Base-by-base conservation (phyloP, 2,329 filamentous ascomycete genomes). In the Colletotrichum zoysiae region DNA sequence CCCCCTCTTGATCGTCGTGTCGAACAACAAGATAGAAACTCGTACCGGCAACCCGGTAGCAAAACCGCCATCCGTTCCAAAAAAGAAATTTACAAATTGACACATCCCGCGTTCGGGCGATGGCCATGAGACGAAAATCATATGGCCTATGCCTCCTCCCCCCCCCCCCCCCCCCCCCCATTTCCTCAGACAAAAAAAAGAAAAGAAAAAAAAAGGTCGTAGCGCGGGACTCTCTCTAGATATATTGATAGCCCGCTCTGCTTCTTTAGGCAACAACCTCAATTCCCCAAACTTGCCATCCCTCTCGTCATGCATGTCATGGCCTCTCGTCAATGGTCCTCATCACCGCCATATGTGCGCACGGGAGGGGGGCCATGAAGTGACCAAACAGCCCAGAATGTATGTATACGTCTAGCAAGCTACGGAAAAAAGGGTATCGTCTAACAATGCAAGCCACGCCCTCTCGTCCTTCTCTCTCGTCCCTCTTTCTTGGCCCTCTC, bases 351-450 rank as follows among this genome's bases (percentile, higher is more conserved):
- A 5, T 40, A 3, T 40, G 12, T 20, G 30, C 7, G 5, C 11
- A 7, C 50, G 8, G 11, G 23, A 12, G 12, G 30, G 30, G 33
- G 51, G 48, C 48, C n/a, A 26, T 50, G 48, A 14, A 14, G n/a
- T 2, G n/a, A 50, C n/a, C 48, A 35, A n/a, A 20, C 8, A 20
- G 33, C 38, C 18, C 57, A 18, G 12, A n/a, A 42, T 59, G 14
- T 30, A 42, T 59, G 14, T 30, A 30, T 59, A 44, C 40, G 7
- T 44, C 16, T 59, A 59, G 23, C 38, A 59, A 59, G 23, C 16
- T 59, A 42, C 16, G 26, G 30, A 5, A 4, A 59, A 55, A 33
- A 23, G 61, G 67, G 67, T 70, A 70, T 70, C 62, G 67, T 59
- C 62, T 70, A 70, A 66, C 11, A 65, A 70, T 70, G 38, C 38